A percentile compares a stretch with the other conserved stretches of the same genome.
These are phyloP conservation scores for Parastagonospora avenae DNA, from an alignment of 2,329 filamentous ascomycete species.

Conservation along the genomic window DNA sequence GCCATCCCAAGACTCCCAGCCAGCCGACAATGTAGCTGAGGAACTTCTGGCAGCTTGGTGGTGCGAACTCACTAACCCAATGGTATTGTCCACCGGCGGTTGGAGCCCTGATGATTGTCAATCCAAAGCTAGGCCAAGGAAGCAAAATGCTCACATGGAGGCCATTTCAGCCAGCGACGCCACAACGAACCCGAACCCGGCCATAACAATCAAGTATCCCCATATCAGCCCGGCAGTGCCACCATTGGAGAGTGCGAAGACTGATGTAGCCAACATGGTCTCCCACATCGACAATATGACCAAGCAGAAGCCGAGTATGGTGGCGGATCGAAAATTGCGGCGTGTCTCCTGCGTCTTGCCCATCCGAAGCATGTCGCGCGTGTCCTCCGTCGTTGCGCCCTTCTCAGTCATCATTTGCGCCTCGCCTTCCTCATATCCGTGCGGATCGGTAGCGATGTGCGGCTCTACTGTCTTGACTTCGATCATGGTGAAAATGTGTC, in stretches of 20 bases:
- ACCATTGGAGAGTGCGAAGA: conserved; percentile 27
- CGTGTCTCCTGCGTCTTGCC: conserved; percentile 27
- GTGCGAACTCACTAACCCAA: conserved; percentile 38
- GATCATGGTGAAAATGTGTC: conserved; percentile 4
- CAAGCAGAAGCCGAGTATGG: conserved; percentile 25
- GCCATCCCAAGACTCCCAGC: conserved; percentile 47
- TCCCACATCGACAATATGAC: conserved; percentile 30
- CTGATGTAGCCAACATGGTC: conserved; percentile 17
- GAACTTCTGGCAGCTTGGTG: conserved; percentile 21
- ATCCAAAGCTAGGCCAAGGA: too few relatives aligned
- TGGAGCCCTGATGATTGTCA: conserved; percentile 8
- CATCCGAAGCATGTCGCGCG: conserved; percentile 28
- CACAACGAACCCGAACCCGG: conserved; percentile 30
- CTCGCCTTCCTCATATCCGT: conserved; percentile 11
- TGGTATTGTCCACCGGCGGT: conserved; percentile 20
- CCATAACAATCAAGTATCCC: conserved; percentile 29
- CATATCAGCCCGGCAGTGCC: conserved; percentile 40
- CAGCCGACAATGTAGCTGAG: conserved; percentile 40
- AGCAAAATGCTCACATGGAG: conserved; percentile 32
- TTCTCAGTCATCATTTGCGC: conserved; percentile 13
- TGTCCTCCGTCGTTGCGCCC: conserved; percentile 22
- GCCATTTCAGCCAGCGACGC: conserved; percentile 40
- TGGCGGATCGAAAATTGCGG: conserved; percentile 18
- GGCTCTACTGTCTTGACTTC: conserved; percentile 12
- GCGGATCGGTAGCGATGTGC: conserved; percentile 9